Conservation (phyloP, 331 rosid genomes). For the Quercus phellos region DNA sequence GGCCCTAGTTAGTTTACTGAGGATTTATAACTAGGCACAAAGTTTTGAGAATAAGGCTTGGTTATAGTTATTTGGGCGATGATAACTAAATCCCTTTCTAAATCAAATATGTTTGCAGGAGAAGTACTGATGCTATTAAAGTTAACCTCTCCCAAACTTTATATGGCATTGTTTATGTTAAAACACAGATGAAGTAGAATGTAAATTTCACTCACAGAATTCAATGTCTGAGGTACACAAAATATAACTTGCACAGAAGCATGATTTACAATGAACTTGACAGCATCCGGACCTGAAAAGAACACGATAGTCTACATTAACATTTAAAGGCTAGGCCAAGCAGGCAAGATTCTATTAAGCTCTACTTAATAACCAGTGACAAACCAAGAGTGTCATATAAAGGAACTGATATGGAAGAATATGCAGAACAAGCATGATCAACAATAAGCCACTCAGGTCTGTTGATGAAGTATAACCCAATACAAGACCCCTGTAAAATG, state of each 20-base stretch:
- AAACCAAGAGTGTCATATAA: conserved; percentile 96
- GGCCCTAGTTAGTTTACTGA: too few relatives aligned
- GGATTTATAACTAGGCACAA: too few relatives aligned
- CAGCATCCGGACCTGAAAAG: conserved; percentile 92
- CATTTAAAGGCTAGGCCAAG: conserved; percentile 17
- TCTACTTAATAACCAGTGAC: conserved; percentile 24
- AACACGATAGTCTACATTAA: conserved; percentile 20
- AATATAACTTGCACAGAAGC: conserved; percentile 81
- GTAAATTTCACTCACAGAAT: conserved; percentile 56
- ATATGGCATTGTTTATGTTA: not conserved
- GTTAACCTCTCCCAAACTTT: not conserved
- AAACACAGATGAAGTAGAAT: not conserved
- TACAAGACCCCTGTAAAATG: conserved; percentile 56
- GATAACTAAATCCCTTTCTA: too few relatives aligned
- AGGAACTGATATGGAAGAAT: conserved; percentile 91
- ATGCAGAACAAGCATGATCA: conserved; percentile 98
- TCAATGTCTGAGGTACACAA: conserved; percentile 84
- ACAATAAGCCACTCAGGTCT: conserved; percentile 96
- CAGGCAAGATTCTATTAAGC: not conserved
- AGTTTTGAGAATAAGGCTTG: too few relatives aligned
- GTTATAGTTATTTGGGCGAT: too few relatives aligned
- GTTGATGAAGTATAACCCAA: conserved; percentile 90
- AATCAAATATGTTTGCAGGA: too few relatives aligned
- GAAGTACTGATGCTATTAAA: too few relatives aligned
- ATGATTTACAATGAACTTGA: conserved; percentile 74